phyloP scores from a whole-genome alignment of 176 grass and related monocot species.

The Triticum aestivum region DNA sequence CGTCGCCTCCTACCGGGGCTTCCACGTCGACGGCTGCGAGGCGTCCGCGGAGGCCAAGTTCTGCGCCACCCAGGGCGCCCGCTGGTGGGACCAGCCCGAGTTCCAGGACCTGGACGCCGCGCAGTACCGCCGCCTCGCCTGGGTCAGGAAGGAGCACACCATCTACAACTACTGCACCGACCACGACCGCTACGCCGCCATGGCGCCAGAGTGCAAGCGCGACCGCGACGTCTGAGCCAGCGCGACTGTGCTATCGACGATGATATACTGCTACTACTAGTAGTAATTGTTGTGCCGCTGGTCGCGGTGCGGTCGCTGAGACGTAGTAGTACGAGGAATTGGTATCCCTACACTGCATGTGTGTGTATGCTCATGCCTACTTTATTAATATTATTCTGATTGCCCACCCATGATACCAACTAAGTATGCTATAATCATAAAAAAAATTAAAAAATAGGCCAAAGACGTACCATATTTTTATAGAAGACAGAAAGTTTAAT shows the following conservation, averaged over 20 bases:
- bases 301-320: not conserved
- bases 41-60: slow-evolving; percentile 52
- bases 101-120: slow-evolving; percentile 63
- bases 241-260: not conserved
- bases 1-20: slow-evolving; percentile 62
- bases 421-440: no score
- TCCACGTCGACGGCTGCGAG: slow-evolving; percentile 83
- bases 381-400: no score
- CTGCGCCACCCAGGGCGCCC: slow-evolving; percentile 64
- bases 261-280: not conserved
- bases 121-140: slow-evolving; percentile 47
- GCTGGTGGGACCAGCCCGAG: slow-evolving; percentile 74
- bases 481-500: no score
- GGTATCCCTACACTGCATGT: not conserved
- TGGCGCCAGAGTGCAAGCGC: slow-evolving; percentile 52
- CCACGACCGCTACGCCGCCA: slow-evolving; percentile 12
- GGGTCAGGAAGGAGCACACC: slow-evolving; percentile 39
- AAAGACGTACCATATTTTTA: no score
- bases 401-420: no score
- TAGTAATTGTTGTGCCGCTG: not conserved
- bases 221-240: slow-evolving; percentile 58
- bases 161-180: slow-evolving; percentile 91
- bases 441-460: no score
- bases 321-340: not conserved
- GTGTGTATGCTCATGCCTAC: no score